phyloP scores from a whole-genome alignment of 371 early-diverging fungal species.

The Mortierella sp. region DNA sequence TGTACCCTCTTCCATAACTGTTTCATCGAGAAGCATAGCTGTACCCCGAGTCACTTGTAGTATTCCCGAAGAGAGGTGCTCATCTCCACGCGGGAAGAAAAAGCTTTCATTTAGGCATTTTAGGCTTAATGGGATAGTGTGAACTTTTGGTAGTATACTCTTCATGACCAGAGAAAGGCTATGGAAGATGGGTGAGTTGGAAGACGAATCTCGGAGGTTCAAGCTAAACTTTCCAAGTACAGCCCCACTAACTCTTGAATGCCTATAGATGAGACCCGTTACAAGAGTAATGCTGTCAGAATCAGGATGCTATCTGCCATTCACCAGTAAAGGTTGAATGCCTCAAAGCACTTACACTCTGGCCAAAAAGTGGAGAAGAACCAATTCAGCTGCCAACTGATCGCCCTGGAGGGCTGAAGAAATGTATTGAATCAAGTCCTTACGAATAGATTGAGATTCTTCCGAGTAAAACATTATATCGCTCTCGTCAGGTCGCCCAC shows the following conservation, averaged over 20 bases:
- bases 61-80: constrained; percentile 67
- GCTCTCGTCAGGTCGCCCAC: constrained; percentile 16
- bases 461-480: constrained; percentile 23
- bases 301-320: background rate
- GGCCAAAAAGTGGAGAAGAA: constrained; percentile 69
- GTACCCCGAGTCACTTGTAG: constrained; percentile 72
- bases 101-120: constrained; percentile 61
- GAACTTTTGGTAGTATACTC: constrained; percentile 61
- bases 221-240: constrained; percentile 54
- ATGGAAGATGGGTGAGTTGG: constrained; percentile 13
- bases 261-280: background rate
- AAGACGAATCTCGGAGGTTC: constrained; percentile 33
- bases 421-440: constrained; percentile 65
- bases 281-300: background rate
- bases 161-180: constrained; percentile 38
- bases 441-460: constrained; percentile 58
- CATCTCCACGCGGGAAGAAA: constrained; percentile 66
- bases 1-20: constrained; percentile 71
- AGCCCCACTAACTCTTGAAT: constrained; percentile 40
- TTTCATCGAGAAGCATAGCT: constrained; percentile 70
- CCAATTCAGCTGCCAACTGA: constrained; percentile 67
- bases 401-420: constrained; percentile 65
- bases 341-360: constrained; percentile 61
- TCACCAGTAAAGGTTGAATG: background rate
- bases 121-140: constrained; percentile 65